These are phyloP conservation scores for Puccinia polysora DNA, from an alignment of 1,284 basidiomycete species.

Conservation along the genomic window DNA sequence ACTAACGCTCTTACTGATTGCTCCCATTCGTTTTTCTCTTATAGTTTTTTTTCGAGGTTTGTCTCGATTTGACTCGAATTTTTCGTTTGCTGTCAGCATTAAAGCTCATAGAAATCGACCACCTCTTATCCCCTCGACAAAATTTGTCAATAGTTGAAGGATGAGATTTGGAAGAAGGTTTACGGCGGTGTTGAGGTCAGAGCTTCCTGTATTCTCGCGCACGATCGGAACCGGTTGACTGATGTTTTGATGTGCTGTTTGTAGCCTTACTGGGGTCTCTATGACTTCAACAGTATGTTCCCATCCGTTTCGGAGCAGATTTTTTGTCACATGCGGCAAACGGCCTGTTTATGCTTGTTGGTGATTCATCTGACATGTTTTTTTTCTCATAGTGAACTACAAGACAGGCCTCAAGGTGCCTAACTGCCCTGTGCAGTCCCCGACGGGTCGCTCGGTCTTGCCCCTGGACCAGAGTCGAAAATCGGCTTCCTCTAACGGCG, in stretches of 20 bases:
- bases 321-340: background rate
- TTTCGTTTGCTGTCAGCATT: background rate
- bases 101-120: background rate
- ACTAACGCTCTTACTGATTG: background rate
- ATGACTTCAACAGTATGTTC: slow-evolving; percentile 20
- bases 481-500: background rate
- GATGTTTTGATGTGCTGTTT: background rate
- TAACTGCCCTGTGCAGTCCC: background rate
- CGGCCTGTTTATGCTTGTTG: background rate
- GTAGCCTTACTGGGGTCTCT: slow-evolving; percentile 42
- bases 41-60: slow-evolving; percentile 41
- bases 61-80: background rate
- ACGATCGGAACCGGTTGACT: background rate
- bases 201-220: too few relatives aligned
- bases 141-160: slow-evolving; percentile 9
- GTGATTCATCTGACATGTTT: too few relatives aligned
- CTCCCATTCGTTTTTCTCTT: background rate
- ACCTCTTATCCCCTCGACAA: background rate
- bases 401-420: slow-evolving; percentile 7
- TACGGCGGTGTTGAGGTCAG: slow-evolving; percentile 40
- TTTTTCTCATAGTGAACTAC: slow-evolving; percentile 23
- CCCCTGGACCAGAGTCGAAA: background rate
- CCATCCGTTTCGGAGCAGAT: too few relatives aligned
- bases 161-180: slow-evolving; percentile 36
- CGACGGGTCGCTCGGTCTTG: background rate